These are phyloP conservation scores for Batkoa obscura DNA, from an alignment of 371 early-diverging fungal species.

Conservation along the genomic window DNA sequence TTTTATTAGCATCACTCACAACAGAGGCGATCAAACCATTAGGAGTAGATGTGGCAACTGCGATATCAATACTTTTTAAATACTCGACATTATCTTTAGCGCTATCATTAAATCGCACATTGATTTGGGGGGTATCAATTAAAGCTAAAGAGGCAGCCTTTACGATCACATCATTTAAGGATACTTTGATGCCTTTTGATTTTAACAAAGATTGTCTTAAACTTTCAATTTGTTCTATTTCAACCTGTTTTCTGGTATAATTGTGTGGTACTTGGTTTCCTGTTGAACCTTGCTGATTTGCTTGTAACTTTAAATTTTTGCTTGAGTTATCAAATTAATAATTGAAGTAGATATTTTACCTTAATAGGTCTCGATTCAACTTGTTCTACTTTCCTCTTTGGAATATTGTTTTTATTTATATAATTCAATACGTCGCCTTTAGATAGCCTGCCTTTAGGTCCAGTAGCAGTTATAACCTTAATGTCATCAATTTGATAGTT, in stretches of 20 bases:
- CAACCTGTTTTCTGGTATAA: constrained; percentile 30
- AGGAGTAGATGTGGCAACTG: constrained; percentile 87
- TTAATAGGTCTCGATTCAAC: neutral
- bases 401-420: constrained; percentile 16
- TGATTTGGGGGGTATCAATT: constrained; percentile 83
- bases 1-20: constrained; percentile 56
- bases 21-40: constrained; percentile 93
- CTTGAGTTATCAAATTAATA: neutral
- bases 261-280: constrained; percentile 70
- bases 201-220: constrained; percentile 9
- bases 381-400: neutral
- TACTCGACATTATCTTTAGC: constrained; percentile 12
- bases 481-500: neutral
- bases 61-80: constrained; percentile 78
- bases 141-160: constrained; percentile 85
- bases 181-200: constrained; percentile 55
- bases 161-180: constrained; percentile 96
- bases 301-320: neutral
- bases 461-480: constrained; percentile 37
- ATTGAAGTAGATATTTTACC: neutral
- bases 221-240: too few relatives aligned
- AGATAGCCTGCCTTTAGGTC: constrained; percentile 76
- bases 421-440: constrained; percentile 76
- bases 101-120: constrained; percentile 21
- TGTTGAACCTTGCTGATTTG: constrained; percentile 7